phyloP scores from a whole-genome alignment of 805 yeast genomes.

The Metschnikowia amazonensis region DNA sequence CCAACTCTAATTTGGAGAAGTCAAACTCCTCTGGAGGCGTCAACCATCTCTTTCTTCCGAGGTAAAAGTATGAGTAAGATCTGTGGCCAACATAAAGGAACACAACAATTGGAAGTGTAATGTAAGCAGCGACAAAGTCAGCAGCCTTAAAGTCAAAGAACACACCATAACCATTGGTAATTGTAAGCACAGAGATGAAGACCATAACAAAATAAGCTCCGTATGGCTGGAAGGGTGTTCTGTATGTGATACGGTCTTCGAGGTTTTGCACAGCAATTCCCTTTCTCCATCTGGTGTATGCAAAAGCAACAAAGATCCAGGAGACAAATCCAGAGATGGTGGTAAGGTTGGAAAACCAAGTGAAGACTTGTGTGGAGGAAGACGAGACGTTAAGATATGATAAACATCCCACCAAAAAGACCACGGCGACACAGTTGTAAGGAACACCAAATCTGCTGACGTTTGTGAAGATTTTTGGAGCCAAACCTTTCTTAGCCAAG shows the following conservation, averaged over 20 bases:
- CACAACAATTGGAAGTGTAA: conserved; percentile 57
- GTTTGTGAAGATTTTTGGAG: conserved; percentile 14
- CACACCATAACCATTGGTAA: conserved; percentile 73
- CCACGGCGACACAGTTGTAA: conserved; percentile 28
- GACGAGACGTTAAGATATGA: conserved; percentile 54
- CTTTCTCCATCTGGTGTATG: conserved; percentile 61
- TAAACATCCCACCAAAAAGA: conserved; percentile 41
- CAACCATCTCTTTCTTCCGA: conserved; percentile 34
- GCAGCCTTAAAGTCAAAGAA: conserved; percentile 67
- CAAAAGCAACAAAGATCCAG: conserved; percentile 52
- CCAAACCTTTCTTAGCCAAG: conserved; percentile 17
- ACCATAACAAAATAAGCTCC: conserved; percentile 53
- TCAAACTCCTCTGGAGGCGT: conserved; percentile 58
- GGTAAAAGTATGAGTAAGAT: conserved; percentile 31
- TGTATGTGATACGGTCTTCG: conserved; percentile 55
- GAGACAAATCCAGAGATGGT: conserved; percentile 65
- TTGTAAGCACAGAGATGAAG: conserved; percentile 47
- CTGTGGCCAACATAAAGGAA: conserved; percentile 58
- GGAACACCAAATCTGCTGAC: conserved; percentile 46
- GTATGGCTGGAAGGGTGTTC: conserved; percentile 52
- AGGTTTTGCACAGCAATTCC: conserved; percentile 54
- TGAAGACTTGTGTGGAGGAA: conserved; percentile 51
- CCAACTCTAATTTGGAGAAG: conserved; percentile 54
- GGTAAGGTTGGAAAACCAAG: conserved; percentile 62
- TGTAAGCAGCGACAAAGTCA: conserved; percentile 66